These are phyloP conservation scores for Populus pruinosa DNA, from an alignment of 345 rosid genomes.

Conservation along the genomic window DNA sequence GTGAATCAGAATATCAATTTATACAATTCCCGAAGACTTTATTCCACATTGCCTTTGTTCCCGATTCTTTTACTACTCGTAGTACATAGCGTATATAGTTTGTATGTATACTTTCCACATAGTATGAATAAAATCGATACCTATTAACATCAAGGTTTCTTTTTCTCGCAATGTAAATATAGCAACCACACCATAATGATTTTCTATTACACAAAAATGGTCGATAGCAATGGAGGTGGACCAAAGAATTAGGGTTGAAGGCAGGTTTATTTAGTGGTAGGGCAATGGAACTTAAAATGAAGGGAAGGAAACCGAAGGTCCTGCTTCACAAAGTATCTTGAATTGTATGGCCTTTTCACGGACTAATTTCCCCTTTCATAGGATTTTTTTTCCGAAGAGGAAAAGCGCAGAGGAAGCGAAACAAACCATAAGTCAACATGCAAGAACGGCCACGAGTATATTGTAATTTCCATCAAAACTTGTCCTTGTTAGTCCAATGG, in stretches of 20 bases:
- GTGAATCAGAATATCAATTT: constrained; percentile 25
- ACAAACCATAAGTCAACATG: not conserved
- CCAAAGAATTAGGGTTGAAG: constrained; percentile 10
- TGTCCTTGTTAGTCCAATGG: constrained; percentile 5
- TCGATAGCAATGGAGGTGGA: constrained; percentile 14
- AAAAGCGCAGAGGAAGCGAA: not conserved
- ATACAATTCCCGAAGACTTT: constrained; percentile 16
- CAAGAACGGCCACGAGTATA: constrained; percentile 1
- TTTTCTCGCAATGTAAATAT: not conserved
- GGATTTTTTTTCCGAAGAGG: not conserved
- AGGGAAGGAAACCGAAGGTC: not conserved
- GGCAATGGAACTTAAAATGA: constrained; percentile 2
- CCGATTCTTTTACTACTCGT: constrained; percentile 24
- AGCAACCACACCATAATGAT: constrained; percentile 4
- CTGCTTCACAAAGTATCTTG: not conserved
- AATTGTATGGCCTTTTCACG: not conserved
- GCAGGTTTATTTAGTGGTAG: constrained; percentile 12
- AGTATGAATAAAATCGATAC: constrained; percentile 37
- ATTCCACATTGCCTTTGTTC: constrained; percentile 22
- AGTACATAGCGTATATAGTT: constrained; percentile 32
- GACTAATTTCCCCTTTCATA: not conserved
- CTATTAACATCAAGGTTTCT: constrained; percentile 19
- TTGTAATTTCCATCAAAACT: constrained; percentile 8
- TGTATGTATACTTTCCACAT: constrained; percentile 36
- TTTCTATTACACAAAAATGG: not conserved